phyloP scores from a whole-genome alignment of 306 rosid genomes.

The Acmispon strigosus region DNA sequence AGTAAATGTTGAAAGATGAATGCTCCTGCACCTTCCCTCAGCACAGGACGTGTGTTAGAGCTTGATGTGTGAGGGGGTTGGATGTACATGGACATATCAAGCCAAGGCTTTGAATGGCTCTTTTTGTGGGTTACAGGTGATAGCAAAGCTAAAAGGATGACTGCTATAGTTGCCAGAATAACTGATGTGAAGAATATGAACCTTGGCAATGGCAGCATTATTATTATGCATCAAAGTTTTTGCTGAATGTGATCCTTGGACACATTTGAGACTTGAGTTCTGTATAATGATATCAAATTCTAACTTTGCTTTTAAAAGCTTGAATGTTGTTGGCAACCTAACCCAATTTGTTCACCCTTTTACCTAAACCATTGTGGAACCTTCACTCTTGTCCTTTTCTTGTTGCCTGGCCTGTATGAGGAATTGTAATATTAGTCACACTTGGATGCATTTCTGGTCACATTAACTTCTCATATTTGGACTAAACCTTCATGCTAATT shows the following conservation, averaged over 20 bases:
- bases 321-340: conserved; percentile 20
- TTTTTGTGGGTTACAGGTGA: conserved; percentile 49
- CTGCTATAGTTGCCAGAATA: conserved; percentile 47
- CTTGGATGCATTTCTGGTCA: not conserved
- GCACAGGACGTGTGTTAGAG: conserved; percentile 15
- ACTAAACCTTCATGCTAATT: no score
- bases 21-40: conserved; percentile 32
- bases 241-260: not conserved
- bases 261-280: not conserved
- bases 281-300: no score
- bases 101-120: conserved; percentile 36
- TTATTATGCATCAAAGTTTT: not conserved
- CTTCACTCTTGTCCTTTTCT: not conserved
- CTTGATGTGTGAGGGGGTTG: conserved; percentile 45
- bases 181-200: conserved; percentile 50
- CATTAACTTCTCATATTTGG: no score
- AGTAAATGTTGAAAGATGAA: conserved; percentile 54
- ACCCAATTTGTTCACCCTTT: not conserved
- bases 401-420: not conserved
- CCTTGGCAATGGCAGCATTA: not conserved
- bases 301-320: not conserved
- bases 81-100: conserved; percentile 69
- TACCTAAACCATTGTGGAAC: not conserved
- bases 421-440: not conserved
- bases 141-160: conserved; percentile 56